These are phyloP conservation scores for Pseudonectria foliicola DNA, from an alignment of 2,329 filamentous ascomycete genomes.

Conservation along the genomic window DNA sequence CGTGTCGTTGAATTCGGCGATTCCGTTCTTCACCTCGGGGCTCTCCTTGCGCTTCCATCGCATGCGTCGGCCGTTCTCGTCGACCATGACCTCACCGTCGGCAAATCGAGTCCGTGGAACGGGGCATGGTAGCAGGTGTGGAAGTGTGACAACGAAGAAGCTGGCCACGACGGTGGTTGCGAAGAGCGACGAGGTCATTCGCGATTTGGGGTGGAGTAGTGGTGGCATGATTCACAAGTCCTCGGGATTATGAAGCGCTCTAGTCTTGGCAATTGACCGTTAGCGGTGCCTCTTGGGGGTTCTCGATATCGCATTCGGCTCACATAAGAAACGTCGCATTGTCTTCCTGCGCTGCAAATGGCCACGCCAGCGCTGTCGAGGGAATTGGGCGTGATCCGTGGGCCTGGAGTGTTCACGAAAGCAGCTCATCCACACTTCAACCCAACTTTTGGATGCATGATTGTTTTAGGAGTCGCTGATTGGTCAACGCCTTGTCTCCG, in stretches of 20 bases:
- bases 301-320: constrained; percentile 19
- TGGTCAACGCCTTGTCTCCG: constrained; percentile 11
- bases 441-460: constrained; percentile 10
- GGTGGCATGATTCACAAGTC: constrained; percentile 58
- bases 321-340: constrained; percentile 19
- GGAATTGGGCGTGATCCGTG: constrained; percentile 19
- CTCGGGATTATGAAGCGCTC: constrained; percentile 9
- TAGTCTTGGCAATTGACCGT: constrained; percentile 22
- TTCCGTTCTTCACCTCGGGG: constrained; percentile 36
- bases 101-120: constrained; percentile 69
- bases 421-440: constrained; percentile 15
- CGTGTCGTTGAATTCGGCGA: constrained; percentile 40
- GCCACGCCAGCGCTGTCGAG: constrained; percentile 19
- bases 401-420: constrained; percentile 12
- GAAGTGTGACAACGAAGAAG: constrained; percentile 86
- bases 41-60: constrained; percentile 34
- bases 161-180: constrained; percentile 83
- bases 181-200: constrained; percentile 90
- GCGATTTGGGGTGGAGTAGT: constrained; percentile 87
- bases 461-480: constrained; percentile 12
- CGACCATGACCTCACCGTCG: constrained; percentile 53
- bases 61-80: constrained; percentile 38
- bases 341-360: constrained; percentile 14
- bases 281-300: constrained; percentile 7
- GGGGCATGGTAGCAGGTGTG: constrained; percentile 87